These are phyloP conservation scores for Mortierella sp. DNA, from an alignment of 371 early-diverging fungal genomes.

Conservation along the genomic window DNA sequence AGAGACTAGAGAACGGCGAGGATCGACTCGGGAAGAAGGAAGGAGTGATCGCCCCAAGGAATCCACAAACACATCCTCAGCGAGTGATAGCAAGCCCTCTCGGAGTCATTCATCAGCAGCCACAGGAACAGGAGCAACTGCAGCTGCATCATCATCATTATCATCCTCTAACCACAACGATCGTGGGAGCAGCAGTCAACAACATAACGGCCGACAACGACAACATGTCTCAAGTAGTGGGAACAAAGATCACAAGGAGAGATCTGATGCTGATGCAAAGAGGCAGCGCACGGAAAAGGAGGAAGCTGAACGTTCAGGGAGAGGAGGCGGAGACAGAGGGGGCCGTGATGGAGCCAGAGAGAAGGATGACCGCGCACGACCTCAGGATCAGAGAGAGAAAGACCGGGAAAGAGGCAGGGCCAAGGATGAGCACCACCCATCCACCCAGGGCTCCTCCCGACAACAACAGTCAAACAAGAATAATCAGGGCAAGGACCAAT, in stretches of 20 bases:
- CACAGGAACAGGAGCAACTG: background rate
- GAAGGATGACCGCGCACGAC: constrained; percentile 27
- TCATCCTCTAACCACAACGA: constrained; percentile 17
- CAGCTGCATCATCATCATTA: constrained; percentile 9
- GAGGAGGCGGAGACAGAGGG: constrained; percentile 9
- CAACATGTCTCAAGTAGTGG: constrained; percentile 13
- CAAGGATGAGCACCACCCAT: constrained; percentile 4
- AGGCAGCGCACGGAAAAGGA: constrained; percentile 3
- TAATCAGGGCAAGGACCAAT: constrained; percentile 21
- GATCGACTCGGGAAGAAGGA: constrained; percentile 10
- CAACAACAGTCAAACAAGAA: constrained; percentile 7
- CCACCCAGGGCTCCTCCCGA: constrained; percentile 8
- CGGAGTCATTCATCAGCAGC: background rate
- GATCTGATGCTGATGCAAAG: background rate
- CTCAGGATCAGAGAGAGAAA: constrained; percentile 20
- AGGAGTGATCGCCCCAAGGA: background rate
- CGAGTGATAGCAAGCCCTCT: background rate
- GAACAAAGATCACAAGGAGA: constrained; percentile 19
- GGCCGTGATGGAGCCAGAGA: constrained; percentile 21
- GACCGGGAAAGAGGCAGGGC: constrained; percentile 5
- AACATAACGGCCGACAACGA: constrained; percentile 25
- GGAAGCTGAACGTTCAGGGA: constrained; percentile 13
- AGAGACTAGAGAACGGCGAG: background rate
- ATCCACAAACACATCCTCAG: background rate
- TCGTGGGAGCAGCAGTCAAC: constrained; percentile 17